Conservation (phyloP, 805 yeast species). For the Candida xyloterini region DNA sequence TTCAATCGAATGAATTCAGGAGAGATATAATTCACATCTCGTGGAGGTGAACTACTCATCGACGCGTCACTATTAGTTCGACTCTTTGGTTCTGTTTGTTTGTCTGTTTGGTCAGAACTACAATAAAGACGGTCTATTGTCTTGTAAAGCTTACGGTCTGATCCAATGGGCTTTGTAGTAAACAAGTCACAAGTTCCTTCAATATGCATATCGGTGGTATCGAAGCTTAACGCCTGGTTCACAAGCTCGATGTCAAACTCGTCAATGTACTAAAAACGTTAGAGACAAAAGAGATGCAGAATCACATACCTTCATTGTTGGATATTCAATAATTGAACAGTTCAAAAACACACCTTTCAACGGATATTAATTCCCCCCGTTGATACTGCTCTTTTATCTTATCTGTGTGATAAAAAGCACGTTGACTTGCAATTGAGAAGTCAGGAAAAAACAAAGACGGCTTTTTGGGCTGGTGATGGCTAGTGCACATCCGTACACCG, state of each 20-base stretch:
- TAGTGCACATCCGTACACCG: slow-evolving; percentile 2
- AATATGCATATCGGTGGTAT: slow-evolving; percentile 69
- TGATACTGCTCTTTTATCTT: not conserved
- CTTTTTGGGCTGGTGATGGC: slow-evolving; percentile 2
- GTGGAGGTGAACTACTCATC: slow-evolving; percentile 12
- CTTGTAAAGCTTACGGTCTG: slow-evolving; percentile 85
- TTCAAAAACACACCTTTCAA: not conserved
- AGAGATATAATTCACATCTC: slow-evolving; percentile 19
- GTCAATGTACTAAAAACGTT: slow-evolving; percentile 67
- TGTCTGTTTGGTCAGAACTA: slow-evolving; percentile 8
- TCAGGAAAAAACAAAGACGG: not conserved
- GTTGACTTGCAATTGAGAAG: slow-evolving; percentile 9
- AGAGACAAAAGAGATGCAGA: not conserved
- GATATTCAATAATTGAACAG: too few relatives aligned
- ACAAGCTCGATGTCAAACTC: slow-evolving; percentile 90
- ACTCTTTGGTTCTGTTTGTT: slow-evolving; percentile 10
- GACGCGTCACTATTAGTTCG: slow-evolving; percentile 26
- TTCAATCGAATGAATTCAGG: slow-evolving; percentile 33
- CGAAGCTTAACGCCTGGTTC: slow-evolving; percentile 80
- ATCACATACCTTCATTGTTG: slow-evolving; percentile 18
- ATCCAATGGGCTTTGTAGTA: slow-evolving; percentile 89
- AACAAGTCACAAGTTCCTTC: slow-evolving; percentile 90
- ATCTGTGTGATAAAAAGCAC: slow-evolving; percentile 9
- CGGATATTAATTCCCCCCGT: not conserved
- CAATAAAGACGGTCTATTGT: slow-evolving; percentile 67